These are phyloP conservation scores for Lactarius sp. DNA, from an alignment of 768 basidiomycete species.

Conservation along the genomic window DNA sequence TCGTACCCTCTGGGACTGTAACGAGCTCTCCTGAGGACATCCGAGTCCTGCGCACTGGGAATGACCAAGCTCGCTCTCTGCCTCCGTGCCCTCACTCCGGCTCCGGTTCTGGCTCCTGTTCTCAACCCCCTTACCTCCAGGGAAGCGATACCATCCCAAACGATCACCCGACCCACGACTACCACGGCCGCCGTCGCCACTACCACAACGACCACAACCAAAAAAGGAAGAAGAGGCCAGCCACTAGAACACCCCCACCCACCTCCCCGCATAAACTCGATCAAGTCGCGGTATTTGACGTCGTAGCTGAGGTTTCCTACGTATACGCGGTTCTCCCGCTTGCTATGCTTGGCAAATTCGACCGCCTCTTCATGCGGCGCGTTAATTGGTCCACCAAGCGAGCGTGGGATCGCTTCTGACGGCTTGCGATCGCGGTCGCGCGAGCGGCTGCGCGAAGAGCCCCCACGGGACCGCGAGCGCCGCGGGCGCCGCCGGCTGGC, in stretches of 20 bases:
- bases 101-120: neutral
- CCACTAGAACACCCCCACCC: conserved; percentile 76
- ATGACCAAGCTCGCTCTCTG: conserved; percentile 9
- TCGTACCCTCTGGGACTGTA: neutral
- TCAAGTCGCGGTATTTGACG: conserved; percentile 97
- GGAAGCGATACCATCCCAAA: conserved; percentile 6
- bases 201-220: conserved; percentile 17
- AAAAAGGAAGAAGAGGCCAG: conserved; percentile 42
- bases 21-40: neutral
- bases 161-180: neutral
- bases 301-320: conserved; percentile 99
- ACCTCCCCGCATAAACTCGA: conserved; percentile 99
- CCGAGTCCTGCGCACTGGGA: neutral
- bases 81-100: neutral
- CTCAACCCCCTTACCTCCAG: conserved; percentile 9
- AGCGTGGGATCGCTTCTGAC: conserved; percentile 66
- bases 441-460: conserved; percentile 61
- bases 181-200: neutral
- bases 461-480: conserved; percentile 50
- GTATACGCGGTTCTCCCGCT: conserved; percentile 97
- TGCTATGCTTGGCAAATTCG: conserved; percentile 93
- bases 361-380: conserved; percentile 90
- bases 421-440: conserved; percentile 53
- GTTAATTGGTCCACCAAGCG: conserved; percentile 85
- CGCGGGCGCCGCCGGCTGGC: conserved; percentile 52